These are phyloP conservation scores for Picea abies DNA, from an alignment of 83 land plant genomes.

Conservation along the genomic window DNA sequence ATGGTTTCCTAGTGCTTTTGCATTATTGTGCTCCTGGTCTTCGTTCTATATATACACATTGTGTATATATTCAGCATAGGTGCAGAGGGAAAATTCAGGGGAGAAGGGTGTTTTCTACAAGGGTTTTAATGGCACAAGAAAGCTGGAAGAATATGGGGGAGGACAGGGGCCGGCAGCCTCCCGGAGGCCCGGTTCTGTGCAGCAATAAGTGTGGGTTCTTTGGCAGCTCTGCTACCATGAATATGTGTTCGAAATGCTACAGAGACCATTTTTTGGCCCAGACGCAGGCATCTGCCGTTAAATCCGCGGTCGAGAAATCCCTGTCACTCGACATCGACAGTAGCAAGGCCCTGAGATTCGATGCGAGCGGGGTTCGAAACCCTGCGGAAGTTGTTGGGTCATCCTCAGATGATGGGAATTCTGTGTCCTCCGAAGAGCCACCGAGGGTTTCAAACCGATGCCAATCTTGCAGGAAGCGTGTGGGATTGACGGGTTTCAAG, in stretches of 20 bases:
- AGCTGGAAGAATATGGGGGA: constrained; percentile 16
- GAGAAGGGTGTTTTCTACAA: no score
- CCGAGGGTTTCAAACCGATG: constrained; percentile 39
- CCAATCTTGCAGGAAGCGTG: constrained; percentile 42
- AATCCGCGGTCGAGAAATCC: constrained; percentile 26
- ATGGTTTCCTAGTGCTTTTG: neutral
- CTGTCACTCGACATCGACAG: neutral
- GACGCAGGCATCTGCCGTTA: constrained; percentile 28
- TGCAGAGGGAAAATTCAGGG: neutral
- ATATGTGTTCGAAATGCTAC: constrained; percentile 53
- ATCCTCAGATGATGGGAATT: neutral
- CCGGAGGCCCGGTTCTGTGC: constrained; percentile 43
- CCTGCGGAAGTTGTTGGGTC: neutral
- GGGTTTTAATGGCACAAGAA: constrained; percentile 1
- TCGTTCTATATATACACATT: neutral
- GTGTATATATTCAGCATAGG: neutral
- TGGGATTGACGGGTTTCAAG: constrained; percentile 64
- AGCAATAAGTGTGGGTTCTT: constrained; percentile 73
- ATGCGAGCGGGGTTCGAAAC: neutral
- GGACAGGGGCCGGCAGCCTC: constrained; percentile 27
- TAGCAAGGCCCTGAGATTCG: neutral
- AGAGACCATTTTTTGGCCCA: constrained; percentile 35
- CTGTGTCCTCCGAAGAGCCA: neutral
- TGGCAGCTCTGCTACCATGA: constrained; percentile 64
- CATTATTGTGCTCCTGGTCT: neutral